A percentile compares a stretch with the other conserved stretches of the same genome.
phyloP scores from a whole-genome alignment of 208 protist genomes.

The Leishmania lainsoni region DNA sequence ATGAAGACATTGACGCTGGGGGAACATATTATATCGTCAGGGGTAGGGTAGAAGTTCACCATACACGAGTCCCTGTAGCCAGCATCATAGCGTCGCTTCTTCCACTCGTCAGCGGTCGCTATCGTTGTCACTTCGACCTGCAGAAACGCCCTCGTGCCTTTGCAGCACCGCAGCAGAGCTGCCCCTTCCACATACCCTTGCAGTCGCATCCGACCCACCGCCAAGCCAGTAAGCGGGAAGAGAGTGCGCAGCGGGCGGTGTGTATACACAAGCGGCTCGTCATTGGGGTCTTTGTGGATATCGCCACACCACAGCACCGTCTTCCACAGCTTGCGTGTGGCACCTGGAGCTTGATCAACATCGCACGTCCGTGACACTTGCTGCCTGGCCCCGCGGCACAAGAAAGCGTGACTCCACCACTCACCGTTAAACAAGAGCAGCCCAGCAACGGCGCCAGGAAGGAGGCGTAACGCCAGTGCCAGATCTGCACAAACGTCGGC shows the following conservation, averaged over 20 bases:
- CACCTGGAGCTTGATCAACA: not conserved
- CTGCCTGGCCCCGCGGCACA: not conserved
- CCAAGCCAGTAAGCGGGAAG: conserved; percentile 38
- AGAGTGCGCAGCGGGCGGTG: conserved; percentile 44
- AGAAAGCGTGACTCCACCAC: conserved; percentile 10
- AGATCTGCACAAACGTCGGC: conserved; percentile 5
- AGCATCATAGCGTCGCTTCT: not conserved
- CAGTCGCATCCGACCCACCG: conserved; percentile 13
- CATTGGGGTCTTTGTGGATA: conserved; percentile 22
- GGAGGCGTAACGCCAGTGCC: conserved; percentile 12
- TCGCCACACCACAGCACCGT: conserved; percentile 40
- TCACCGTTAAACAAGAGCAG: conserved; percentile 21
- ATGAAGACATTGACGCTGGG: conserved; percentile 21
- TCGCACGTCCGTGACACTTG: not conserved
- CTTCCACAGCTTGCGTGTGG: conserved; percentile 28
- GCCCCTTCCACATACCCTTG: conserved; percentile 15
- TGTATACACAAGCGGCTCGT: conserved; percentile 20
- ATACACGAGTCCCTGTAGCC: conserved; percentile 6
- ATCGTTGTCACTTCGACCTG: conserved; percentile 19
- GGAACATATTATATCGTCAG: conserved; percentile 15
- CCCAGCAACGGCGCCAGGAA: not conserved
- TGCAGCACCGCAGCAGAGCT: not conserved
- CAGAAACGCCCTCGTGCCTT: conserved; percentile 5
- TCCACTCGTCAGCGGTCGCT: conserved; percentile 14
- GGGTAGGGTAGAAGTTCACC: conserved; percentile 28